Evolutionary conservation across 176 grass and related monocot genomes (phyloP).

Genomic region (Musa beccarii): DNA sequence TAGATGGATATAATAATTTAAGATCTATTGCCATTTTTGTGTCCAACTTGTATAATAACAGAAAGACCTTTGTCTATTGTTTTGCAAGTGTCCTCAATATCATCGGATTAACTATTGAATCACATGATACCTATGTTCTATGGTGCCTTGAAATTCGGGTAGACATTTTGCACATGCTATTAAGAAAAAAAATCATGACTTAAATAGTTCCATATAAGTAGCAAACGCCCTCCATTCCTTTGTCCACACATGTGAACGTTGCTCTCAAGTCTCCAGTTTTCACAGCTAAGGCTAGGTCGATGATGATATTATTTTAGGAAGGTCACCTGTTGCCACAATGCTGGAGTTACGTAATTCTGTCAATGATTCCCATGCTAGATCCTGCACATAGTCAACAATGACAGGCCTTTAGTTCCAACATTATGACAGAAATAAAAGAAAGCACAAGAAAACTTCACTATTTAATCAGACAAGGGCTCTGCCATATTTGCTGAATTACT

Average conservation of each 20-base stretch:
- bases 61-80: no score
- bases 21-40: no score
- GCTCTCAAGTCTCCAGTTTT: background rate
- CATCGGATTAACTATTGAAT: no score
- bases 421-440: background rate
- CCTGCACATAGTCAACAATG: background rate
- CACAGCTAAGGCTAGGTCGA: background rate
- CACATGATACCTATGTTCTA: no score
- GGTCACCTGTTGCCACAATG: background rate
- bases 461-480: no score
- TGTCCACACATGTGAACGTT: background rate
- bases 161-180: no score
- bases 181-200: no score
- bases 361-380: constrained; percentile 14
- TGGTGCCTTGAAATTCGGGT: no score
- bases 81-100: no score
- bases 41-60: no score
- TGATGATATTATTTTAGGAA: background rate
- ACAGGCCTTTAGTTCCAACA: background rate
- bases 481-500: no score
- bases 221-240: background rate
- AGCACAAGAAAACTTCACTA: background rate
- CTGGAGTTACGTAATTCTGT: background rate
- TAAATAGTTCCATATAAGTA: background rate
- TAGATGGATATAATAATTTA: no score